These are phyloP conservation scores for Chlorophyllum brunneum DNA, from an alignment of 768 basidiomycete species.

Conservation along the genomic window DNA sequence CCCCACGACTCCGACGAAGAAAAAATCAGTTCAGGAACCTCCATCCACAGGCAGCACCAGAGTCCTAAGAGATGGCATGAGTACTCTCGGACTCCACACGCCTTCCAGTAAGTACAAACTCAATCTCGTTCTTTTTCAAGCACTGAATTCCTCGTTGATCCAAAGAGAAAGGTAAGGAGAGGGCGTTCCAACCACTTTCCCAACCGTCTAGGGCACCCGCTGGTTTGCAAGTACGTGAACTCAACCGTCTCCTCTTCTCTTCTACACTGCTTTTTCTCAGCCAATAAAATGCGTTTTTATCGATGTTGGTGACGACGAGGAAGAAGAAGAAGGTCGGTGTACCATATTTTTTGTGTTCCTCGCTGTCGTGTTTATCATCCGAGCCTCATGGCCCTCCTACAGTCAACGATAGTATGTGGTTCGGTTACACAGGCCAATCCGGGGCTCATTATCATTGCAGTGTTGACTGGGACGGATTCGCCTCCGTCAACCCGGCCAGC, in stretches of 20 bases:
- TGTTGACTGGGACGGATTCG: background rate
- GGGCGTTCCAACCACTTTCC: too few relatives aligned
- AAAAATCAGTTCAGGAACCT: background rate
- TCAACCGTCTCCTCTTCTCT: background rate
- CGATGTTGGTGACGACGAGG: background rate
- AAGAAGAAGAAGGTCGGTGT: conserved; percentile 7
- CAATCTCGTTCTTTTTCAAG: too few relatives aligned
- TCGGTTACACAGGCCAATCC: background rate
- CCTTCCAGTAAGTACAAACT: background rate
- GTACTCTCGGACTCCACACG: background rate
- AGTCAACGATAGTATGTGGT: conserved; percentile 6
- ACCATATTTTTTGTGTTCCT: background rate
- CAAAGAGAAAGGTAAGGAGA: background rate
- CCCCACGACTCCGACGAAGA: background rate
- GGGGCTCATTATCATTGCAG: background rate
- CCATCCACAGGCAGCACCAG: background rate
- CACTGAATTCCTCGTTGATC: too few relatives aligned
- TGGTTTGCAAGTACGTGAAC: background rate
- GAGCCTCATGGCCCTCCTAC: too few relatives aligned
- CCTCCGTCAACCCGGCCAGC: background rate
- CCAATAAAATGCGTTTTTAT: background rate
- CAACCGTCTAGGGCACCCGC: too few relatives aligned
- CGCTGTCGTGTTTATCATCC: background rate
- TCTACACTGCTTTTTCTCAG: background rate
- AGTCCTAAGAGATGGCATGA: background rate